phyloP scores from a whole-genome alignment of 2,329 filamentous ascomycete species.

The Claviceps paspali region DNA sequence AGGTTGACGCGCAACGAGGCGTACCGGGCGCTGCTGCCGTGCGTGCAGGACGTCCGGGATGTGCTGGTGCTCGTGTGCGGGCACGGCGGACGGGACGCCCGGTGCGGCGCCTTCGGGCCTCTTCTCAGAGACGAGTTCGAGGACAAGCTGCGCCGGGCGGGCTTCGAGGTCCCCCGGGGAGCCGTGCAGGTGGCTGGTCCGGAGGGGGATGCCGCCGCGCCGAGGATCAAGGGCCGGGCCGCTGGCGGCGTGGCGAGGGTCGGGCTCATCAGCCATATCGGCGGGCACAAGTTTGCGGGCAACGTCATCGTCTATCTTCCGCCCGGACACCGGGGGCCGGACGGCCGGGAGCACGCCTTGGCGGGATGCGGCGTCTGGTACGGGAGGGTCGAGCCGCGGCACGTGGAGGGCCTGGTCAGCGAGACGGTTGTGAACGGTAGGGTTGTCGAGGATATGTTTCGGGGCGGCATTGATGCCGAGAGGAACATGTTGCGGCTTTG shows the following conservation, averaged over 20 bases:
- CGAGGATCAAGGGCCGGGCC: slow-evolving; percentile 43
- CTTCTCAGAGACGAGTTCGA: slow-evolving; percentile 58
- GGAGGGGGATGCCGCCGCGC: slow-evolving; percentile 1
- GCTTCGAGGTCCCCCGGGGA: slow-evolving; percentile 31
- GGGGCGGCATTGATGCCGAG: slow-evolving; percentile 48
- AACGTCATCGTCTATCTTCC: slow-evolving; percentile 75
- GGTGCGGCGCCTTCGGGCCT: slow-evolving; percentile 72
- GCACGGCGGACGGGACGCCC: slow-evolving; percentile 64
- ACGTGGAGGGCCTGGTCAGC: slow-evolving; percentile 60
- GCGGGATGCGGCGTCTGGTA: slow-evolving; percentile 70
- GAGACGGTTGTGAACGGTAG: slow-evolving; percentile 55
- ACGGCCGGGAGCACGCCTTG: slow-evolving; percentile 37
- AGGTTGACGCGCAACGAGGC: slow-evolving; percentile 33
- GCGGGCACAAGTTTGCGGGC: slow-evolving; percentile 73
- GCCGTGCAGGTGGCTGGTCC: slow-evolving; percentile 22
- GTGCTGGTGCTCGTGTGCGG: slow-evolving; percentile 77
- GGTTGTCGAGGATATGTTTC: slow-evolving; percentile 55
- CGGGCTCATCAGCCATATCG: slow-evolving; percentile 62
- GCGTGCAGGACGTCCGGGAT: slow-evolving; percentile 48
- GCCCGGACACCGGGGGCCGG: slow-evolving; percentile 26
- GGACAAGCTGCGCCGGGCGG: slow-evolving; percentile 33
- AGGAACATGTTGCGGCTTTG: slow-evolving; percentile 35
- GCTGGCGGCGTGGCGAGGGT: slow-evolving; percentile 36
- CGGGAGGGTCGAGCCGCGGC: slow-evolving; percentile 56
- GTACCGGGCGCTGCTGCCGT: slow-evolving; percentile 34